These are phyloP conservation scores for Cochlearia excelsa DNA, from an alignment of 345 rosid genomes.

Conservation along the genomic window DNA sequence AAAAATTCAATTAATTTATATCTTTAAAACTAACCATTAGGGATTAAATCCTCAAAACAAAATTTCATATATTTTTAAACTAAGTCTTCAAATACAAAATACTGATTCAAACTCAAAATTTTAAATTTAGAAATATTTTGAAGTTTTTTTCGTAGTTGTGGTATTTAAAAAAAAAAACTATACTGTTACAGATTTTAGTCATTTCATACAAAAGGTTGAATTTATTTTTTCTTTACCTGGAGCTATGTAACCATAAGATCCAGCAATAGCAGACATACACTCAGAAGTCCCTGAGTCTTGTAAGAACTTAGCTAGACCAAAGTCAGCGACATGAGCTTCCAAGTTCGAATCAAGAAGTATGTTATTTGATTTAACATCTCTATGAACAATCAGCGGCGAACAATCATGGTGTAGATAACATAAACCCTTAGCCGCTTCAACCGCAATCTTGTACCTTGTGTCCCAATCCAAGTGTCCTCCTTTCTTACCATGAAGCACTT, in stretches of 20 bases:
- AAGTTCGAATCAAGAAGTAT: slow-evolving; percentile 74
- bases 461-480: slow-evolving; percentile 92
- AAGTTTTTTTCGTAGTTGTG: too few relatives aligned
- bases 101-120: background rate
- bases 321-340: slow-evolving; percentile 95
- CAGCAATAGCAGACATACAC: slow-evolving; percentile 98
- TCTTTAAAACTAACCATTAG: too few relatives aligned
- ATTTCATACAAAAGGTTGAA: too few relatives aligned
- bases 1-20: too few relatives aligned
- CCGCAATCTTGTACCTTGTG: slow-evolving; percentile 74
- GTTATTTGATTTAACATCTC: slow-evolving; percentile 85
- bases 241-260: slow-evolving; percentile 93
- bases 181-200: too few relatives aligned
- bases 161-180: too few relatives aligned
- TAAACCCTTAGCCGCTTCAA: slow-evolving; percentile 84
- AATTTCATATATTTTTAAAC: too few relatives aligned
- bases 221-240: slow-evolving; percentile 51
- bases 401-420: slow-evolving; percentile 92
- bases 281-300: slow-evolving; percentile 93
- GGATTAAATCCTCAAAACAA: too few relatives aligned
- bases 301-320: slow-evolving; percentile 87
- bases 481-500: slow-evolving; percentile 86
- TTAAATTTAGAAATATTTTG: background rate
- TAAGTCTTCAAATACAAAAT: too few relatives aligned
- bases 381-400: slow-evolving; percentile 79